Conservation (phyloP, 2,329 filamentous ascomycete species). For the Berkeleyomyces rouxiae region DNA sequence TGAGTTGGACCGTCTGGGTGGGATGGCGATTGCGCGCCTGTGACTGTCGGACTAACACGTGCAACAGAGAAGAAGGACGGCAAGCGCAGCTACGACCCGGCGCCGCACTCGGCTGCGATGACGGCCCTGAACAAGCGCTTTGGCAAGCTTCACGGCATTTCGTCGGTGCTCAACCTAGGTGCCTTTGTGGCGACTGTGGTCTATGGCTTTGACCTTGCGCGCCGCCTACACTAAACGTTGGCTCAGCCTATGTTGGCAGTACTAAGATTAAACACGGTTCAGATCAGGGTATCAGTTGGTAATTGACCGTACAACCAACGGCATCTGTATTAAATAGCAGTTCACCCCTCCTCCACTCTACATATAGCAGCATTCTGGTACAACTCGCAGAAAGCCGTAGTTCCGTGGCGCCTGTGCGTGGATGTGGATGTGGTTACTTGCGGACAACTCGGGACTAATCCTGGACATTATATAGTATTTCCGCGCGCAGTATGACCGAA, state of each 20-base stretch:
- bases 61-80: constrained; percentile 62
- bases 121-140: constrained; percentile 62
- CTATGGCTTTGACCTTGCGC: constrained; percentile 63
- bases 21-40: too few species aligned
- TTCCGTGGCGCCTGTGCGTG: neutral
- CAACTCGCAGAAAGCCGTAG: neutral
- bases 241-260: too few species aligned
- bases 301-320: neutral
- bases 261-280: too few species aligned
- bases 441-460: too few species aligned
- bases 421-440: too few species aligned
- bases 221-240: constrained; percentile 33
- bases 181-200: constrained; percentile 52
- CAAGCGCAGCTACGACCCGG: constrained; percentile 66
- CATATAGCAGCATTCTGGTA: neutral
- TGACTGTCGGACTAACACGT: neutral
- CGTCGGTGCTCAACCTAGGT: constrained; percentile 60
- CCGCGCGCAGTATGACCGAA: too few species aligned
- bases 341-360: neutral
- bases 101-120: constrained; percentile 78
- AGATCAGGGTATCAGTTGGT: neutral
- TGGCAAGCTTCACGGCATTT: constrained; percentile 62
- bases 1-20: constrained; percentile 23
- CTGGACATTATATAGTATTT: too few species aligned
- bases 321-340: neutral